Evolutionary conservation across 495 filamentous ascomycete species (phyloP).

Genomic region (Aspergillus diversus): DNA sequence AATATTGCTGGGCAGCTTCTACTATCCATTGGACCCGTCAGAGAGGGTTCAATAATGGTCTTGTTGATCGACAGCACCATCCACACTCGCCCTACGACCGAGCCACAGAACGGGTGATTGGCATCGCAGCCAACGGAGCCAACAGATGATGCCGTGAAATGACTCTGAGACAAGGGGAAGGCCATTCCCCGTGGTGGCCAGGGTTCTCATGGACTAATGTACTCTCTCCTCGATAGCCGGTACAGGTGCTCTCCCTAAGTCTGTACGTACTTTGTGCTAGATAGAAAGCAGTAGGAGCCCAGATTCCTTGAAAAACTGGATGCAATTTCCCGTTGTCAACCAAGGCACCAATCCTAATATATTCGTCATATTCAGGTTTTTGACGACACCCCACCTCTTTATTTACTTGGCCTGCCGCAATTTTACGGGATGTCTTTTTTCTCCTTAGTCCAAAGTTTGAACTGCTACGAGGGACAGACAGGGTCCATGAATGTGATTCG

Average conservation of each 20-base stretch:
- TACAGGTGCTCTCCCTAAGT: too few relatives aligned
- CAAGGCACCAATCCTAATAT: background rate
- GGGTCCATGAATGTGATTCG: background rate
- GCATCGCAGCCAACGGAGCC: background rate
- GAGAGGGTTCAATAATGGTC: constrained; percentile 3
- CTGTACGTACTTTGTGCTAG: too few relatives aligned
- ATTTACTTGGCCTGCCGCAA: background rate
- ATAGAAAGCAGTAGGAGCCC: background rate
- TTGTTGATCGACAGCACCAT: constrained; percentile 4
- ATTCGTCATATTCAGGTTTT: constrained; percentile 1
- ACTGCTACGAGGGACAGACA: background rate
- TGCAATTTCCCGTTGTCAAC: background rate
- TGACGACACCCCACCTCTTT: background rate
- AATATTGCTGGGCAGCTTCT: background rate
- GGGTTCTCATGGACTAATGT: too few relatives aligned
- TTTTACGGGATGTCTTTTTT: background rate
- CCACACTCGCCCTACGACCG: background rate
- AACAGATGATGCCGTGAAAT: constrained; percentile 1
- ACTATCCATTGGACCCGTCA: background rate
- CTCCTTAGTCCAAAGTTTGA: background rate
- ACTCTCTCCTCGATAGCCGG: too few relatives aligned
- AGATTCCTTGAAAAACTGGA: background rate
- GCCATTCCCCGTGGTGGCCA: too few relatives aligned
- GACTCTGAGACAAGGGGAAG: constrained; percentile 1
- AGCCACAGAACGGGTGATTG: background rate